Conservation (phyloP, 2,329 filamentous ascomycete species). For the Colletotrichum nymphaeae region DNA sequence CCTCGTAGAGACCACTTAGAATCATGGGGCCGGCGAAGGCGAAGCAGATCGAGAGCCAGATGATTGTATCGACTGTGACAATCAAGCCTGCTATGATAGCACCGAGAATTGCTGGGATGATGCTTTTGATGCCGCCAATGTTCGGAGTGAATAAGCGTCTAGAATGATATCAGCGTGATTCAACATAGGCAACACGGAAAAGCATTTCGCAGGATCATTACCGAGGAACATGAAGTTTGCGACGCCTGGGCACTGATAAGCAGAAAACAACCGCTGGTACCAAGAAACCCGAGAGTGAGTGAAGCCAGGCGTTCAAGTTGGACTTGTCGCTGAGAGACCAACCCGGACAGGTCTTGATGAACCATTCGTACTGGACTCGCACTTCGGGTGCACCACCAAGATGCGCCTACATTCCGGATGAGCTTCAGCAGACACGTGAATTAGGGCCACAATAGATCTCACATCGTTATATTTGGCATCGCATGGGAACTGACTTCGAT, state of each 20-base stretch:
- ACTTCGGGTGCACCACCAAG: not conserved
- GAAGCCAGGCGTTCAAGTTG: not conserved
- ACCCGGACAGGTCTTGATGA: not conserved
- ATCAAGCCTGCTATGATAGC: fast-evolving
- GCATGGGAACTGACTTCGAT: not conserved
- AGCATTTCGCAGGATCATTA: too few relatives aligned
- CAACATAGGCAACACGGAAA: too few relatives aligned
- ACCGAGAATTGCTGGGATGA: not conserved
- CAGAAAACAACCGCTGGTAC: not conserved
- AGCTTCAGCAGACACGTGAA: too few relatives aligned
- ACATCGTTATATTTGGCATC: not conserved
- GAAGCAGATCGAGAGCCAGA: not conserved
- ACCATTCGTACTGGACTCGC: not conserved
- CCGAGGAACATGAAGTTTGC: not conserved
- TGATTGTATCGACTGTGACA: not conserved
- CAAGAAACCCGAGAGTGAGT: not conserved
- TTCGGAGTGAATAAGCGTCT: too few relatives aligned
- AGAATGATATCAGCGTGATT: too few relatives aligned
- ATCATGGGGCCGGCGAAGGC: not conserved
- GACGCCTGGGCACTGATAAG: not conserved
- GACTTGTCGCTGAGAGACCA: not conserved
- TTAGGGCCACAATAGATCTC: too few relatives aligned
- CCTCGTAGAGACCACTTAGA: fast-evolving
- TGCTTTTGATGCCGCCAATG: not conserved
- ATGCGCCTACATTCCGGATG: not conserved